Evolutionary conservation across 805 yeast genomes (phyloP).

Genomic region (Cyberlindnera suaveolens): DNA sequence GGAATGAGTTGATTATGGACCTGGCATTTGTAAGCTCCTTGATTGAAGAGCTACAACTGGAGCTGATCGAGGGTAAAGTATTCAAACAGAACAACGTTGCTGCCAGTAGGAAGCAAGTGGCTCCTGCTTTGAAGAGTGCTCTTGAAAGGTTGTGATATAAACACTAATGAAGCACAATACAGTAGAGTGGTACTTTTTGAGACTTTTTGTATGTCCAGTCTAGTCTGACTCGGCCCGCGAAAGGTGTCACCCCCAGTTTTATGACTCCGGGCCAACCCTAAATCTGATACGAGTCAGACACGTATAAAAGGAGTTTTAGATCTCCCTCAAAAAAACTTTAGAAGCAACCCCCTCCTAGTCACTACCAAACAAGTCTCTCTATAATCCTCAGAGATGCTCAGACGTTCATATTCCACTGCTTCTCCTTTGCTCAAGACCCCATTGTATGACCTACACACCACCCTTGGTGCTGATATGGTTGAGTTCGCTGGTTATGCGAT

Average conservation of each 20-base stretch:
- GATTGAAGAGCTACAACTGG: constrained; percentile 7
- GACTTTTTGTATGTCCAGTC: not conserved
- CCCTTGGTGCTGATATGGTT: constrained; percentile 83
- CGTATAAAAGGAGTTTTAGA: too few species aligned
- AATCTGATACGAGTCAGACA: too few species aligned
- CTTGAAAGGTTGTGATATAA: constrained; percentile 11
- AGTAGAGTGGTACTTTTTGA: too few species aligned
- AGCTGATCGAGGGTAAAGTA: constrained; percentile 3
- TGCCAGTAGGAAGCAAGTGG: constrained; percentile 84
- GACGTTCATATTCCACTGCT: constrained; percentile 22
- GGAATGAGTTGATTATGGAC: constrained; percentile 13
- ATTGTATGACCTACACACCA: constrained; percentile 70
- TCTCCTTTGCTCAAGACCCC: constrained; percentile 51
- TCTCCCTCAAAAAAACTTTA: not conserved
- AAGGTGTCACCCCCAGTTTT: not conserved
- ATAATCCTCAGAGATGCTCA: constrained; percentile 5
- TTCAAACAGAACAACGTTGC: constrained; percentile 46
- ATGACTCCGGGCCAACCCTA: constrained; percentile 3
- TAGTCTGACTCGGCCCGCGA: constrained; percentile 3
- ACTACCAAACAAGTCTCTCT: not conserved
- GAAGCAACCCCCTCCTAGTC: too few species aligned
- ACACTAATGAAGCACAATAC: not conserved
- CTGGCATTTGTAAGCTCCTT: constrained; percentile 15
- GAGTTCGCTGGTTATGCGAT: constrained; percentile 94
- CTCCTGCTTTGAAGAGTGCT: constrained; percentile 43